These are phyloP conservation scores for Fistulinella prunicolor DNA, from an alignment of 768 basidiomycete genomes.

Conservation along the genomic window DNA sequence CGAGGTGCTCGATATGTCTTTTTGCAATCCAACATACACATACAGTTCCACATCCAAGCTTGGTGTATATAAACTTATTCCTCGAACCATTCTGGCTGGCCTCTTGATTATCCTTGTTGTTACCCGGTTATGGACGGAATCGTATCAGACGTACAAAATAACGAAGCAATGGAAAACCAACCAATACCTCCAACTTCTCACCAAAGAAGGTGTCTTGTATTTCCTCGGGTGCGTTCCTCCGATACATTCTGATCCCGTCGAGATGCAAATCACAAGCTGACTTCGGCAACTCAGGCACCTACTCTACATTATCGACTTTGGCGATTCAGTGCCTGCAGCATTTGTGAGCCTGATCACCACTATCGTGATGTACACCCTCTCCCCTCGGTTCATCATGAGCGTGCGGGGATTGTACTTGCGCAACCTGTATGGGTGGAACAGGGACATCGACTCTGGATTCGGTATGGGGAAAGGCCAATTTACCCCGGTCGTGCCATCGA, in stretches of 20 bases:
- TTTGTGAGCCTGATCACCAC: neutral
- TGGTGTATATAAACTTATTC: slow-evolving; percentile 9
- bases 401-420: slow-evolving; percentile 9
- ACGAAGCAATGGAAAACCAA: slow-evolving; percentile 13
- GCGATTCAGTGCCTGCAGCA: neutral
- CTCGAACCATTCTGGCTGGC: slow-evolving; percentile 9
- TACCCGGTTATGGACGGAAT: slow-evolving; percentile 1
- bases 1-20: slow-evolving; percentile 14
- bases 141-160: slow-evolving; percentile 4
- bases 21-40: slow-evolving; percentile 6
- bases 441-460: slow-evolving; percentile 13
- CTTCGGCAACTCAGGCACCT: slow-evolving; percentile 5
- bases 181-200: slow-evolving; percentile 12
- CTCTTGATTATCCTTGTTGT: slow-evolving; percentile 12
- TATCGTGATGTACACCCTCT: slow-evolving; percentile 6
- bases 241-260: neutral
- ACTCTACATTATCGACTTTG: slow-evolving; percentile 12
- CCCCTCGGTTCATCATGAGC: slow-evolving; percentile 20
- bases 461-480: slow-evolving; percentile 2
- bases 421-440: neutral
- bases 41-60: neutral
- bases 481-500: neutral
- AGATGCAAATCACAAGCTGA: neutral
- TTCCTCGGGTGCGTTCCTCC: slow-evolving; percentile 17
- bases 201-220: slow-evolving; percentile 16